Conservation (phyloP, 805 yeast species). For the Pichia kluyveri region DNA sequence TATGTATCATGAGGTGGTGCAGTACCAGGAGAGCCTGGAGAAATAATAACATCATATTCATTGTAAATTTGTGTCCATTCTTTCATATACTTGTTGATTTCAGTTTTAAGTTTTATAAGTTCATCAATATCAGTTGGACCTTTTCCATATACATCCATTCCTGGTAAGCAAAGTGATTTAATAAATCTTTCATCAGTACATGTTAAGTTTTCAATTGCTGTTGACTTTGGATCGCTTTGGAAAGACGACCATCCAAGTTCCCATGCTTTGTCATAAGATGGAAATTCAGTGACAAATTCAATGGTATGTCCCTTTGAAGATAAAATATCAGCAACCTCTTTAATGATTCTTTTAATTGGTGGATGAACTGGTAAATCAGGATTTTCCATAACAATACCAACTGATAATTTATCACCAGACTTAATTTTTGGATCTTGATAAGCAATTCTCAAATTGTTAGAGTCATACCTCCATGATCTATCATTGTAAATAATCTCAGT, state of each 20-base stretch:
- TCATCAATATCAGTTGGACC: conserved; percentile 46
- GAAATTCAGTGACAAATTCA: background rate
- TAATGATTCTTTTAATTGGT: conserved; percentile 44
- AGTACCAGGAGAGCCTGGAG: conserved; percentile 60
- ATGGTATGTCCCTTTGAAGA: background rate
- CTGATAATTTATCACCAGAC: conserved; percentile 35
- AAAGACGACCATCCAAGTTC: background rate
- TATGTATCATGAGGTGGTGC: conserved; percentile 53
- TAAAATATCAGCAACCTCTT: conserved; percentile 12
- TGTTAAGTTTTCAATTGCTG: background rate
- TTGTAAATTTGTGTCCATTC: conserved; percentile 38
- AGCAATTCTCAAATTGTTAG: conserved; percentile 35
- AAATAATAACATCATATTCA: conserved; percentile 53
- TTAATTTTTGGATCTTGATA: conserved; percentile 39
- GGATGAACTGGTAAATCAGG: conserved; percentile 60
- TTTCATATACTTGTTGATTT: conserved; percentile 45
- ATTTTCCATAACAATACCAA: conserved; percentile 56
- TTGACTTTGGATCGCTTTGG: background rate
- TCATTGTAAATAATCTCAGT: conserved; percentile 51
- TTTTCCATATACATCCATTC: conserved; percentile 42
- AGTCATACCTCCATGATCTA: conserved; percentile 48
- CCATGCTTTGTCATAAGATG: conserved; percentile 1
- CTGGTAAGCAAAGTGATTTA: conserved; percentile 47
- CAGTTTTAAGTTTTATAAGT: conserved; percentile 46
- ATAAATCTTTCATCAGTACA: conserved; percentile 33